Evolutionary conservation across 169 alveolate genomes (phyloP), one percentile per base, ranked within the genome.

Genomic region (Plasmodium falciparum): DNA sequence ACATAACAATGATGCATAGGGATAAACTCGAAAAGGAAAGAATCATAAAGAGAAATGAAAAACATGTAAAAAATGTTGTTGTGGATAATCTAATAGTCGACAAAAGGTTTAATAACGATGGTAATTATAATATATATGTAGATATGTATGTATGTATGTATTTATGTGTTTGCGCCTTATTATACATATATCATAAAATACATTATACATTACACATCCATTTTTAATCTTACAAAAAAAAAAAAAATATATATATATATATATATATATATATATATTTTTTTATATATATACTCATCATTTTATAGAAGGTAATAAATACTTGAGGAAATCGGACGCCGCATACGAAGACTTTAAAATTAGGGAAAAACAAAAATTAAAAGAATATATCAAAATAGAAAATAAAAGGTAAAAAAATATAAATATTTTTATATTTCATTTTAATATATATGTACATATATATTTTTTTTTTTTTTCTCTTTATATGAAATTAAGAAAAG

Each of bases 41-140:
- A 54, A n/a, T 83, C 12, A 56, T 70, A 75, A 80, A 70, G 59
- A 83, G 91, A n/a, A 59, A 58, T 70, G 91, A 83, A 49, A 83
- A 83, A 29, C 91, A 83, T 59, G 63, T 83, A 15, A 83, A 58
- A 63, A 17, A 67, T 70, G 20, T 17, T 3, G 74, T 58, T 9
- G 24, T 43, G 22, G 85, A 67, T 69, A 83, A 83, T 43, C 22
- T 69, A 56, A 83, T 83, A 58, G 26, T 56, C 22, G 91, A 83
- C 39, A 39, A 50, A 11, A 83, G 61, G 33, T 83, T 26, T 47
- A 15, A 61, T 17, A 69, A 73, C 6, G 52, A 70, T 20, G 85
- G 91, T 83, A 83, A 56, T 45, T 74, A 26, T 29, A 66, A 66
- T 17, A 33, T 39, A 66, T n/a, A n/a, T 33, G 15, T 13, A 33